These are phyloP conservation scores for Apostasia shenzhenica DNA, from an alignment of 106 monocot genomes.

Conservation along the genomic window DNA sequence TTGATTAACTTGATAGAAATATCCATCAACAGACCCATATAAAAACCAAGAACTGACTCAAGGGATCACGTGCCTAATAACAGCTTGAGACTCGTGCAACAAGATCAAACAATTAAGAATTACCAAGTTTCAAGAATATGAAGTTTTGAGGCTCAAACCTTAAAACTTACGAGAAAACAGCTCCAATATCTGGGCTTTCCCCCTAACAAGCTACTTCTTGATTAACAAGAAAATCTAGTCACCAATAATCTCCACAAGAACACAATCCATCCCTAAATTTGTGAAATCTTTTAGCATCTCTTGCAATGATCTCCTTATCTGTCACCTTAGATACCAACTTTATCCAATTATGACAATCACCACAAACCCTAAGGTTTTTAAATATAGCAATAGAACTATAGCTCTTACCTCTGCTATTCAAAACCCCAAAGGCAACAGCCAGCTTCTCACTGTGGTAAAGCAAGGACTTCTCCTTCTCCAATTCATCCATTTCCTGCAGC, in stretches of 20 bases:
- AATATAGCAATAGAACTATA: slow-evolving; percentile 22
- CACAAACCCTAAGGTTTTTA: slow-evolving; percentile 56
- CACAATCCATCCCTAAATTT: slow-evolving; percentile 48
- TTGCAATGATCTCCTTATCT: slow-evolving; percentile 41
- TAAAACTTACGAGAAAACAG: too few species aligned
- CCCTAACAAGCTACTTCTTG: too few species aligned
- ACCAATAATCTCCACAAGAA: slow-evolving; percentile 72
- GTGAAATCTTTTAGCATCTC: slow-evolving; percentile 58
- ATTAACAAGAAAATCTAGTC: neutral
- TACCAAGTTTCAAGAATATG: too few species aligned
- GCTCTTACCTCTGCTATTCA: slow-evolving; percentile 17
- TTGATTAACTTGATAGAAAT: too few species aligned
- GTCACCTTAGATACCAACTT: slow-evolving; percentile 47
- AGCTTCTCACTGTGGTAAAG: slow-evolving; percentile 53
- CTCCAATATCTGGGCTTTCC: too few species aligned
- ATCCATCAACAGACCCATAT: too few species aligned
- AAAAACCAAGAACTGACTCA: too few species aligned
- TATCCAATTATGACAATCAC: slow-evolving; percentile 45
- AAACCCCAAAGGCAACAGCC: slow-evolving; percentile 48
- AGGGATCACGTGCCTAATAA: too few species aligned
- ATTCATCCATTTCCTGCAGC: slow-evolving; percentile 47
- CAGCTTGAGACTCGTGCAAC: too few species aligned
- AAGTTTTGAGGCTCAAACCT: too few species aligned
- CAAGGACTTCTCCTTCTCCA: slow-evolving; percentile 34
- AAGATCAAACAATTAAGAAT: too few species aligned